Evolutionary conservation across 495 filamentous ascomycete genomes (phyloP), one percentile per base, ranked within the genome.

Genomic region (Hypoxylon subgilvum): DNA sequence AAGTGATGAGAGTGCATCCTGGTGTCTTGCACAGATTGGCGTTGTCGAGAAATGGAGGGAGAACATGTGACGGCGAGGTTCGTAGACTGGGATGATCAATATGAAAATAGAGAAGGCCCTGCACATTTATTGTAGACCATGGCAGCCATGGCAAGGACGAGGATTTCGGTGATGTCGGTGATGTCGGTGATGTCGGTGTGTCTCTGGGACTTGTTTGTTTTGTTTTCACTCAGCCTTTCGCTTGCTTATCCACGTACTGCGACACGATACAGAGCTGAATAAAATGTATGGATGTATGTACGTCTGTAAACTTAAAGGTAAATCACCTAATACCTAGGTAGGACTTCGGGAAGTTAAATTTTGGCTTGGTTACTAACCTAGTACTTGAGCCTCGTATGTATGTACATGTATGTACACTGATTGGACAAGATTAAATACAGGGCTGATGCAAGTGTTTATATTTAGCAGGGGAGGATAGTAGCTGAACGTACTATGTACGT

Each of bases 1-100:
- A 40, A 23, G 49, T 48, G 67, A 45, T 67, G 47, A 56, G 63
- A 59, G 61, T 42, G 63, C 67, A 69, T 69, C 53, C 59, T 69
- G 67, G 40, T 40, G 18, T 41, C 38, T 56, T n/a, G n/a, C n/a
- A 32, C 36, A 18, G 39, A 19, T 18, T 28, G 45, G 23, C 12
- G 44, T 38, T 55, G 28, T 51, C 30, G 41, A 10, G 25, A 23
- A 34, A 27, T 19, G 21, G 30, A 17, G 42, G 18, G 2, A 30
- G 35, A 52, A 55, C 67, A 70, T 44, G 53, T 51, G 52, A 61
- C 42, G 57, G 69, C 63, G 44, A 63, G 45, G 44, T 63, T 67
- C 65, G 67, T 68, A 3, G 34, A n/a, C n/a, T n/a, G n/a, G n/a
- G n/a, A n/a, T n/a, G n/a, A 54, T 27, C 8, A 36, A n/a, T 51